Conservation (phyloP, 208 protist species). For the Trichomonas vaginalis region DNA sequence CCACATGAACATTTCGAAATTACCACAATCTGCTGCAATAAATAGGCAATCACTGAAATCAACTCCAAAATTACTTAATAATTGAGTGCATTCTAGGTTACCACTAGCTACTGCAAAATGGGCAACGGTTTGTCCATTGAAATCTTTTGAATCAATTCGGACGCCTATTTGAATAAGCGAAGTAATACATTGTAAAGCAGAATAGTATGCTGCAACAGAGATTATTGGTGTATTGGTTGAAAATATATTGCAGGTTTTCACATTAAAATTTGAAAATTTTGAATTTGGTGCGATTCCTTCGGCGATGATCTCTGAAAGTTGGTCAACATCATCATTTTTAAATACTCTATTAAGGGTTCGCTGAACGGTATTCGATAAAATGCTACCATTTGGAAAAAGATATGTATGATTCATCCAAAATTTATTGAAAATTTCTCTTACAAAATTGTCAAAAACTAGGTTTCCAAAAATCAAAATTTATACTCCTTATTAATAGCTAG, state of each 20-base stretch:
- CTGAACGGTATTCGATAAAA: neutral
- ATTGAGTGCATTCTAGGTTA: neutral
- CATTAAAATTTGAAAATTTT: neutral
- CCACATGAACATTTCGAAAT: neutral
- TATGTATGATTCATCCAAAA: too few relatives aligned
- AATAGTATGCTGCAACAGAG: neutral
- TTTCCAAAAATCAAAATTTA: too few relatives aligned
- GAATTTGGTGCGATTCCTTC: neutral
- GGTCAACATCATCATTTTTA: neutral
- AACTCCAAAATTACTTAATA: neutral
- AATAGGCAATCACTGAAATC: neutral
- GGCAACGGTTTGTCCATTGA: neutral
- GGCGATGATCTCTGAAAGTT: neutral
- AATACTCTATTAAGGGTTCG: neutral
- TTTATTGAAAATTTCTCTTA: too few relatives aligned
- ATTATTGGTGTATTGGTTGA: neutral
- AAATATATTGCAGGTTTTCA: neutral
- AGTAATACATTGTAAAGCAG: neutral
- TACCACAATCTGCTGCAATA: neutral
- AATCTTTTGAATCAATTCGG: neutral
- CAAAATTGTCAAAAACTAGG: too few relatives aligned
- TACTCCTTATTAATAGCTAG: too few relatives aligned
- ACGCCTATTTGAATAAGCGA: neutral
- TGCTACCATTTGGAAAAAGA: neutral
- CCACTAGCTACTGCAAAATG: neutral